Percentiles rank a stretch among this genome's conserved stretches.
Conservation (phyloP, 2,329 filamentous ascomycete species). For the Fusarium coicis region DNA sequence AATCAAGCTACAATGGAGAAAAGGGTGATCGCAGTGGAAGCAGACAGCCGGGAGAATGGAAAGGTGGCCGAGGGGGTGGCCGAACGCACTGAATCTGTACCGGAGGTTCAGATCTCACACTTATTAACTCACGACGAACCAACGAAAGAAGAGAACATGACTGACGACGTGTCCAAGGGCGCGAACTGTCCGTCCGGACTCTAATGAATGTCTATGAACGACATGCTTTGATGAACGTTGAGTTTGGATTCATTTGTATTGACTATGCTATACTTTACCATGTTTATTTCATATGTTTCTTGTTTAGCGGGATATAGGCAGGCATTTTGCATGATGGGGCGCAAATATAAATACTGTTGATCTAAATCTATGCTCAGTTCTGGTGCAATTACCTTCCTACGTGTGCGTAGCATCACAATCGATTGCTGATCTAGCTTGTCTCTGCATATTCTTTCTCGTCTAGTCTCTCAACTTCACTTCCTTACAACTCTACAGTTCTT, state of each 20-base stretch:
- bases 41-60: background rate
- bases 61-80: background rate
- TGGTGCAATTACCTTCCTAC: background rate
- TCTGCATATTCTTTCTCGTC: background rate
- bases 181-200: slow-evolving; percentile 7
- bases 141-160: slow-evolving; percentile 30
- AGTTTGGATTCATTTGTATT: slow-evolving; percentile 24
- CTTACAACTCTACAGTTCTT: background rate
- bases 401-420: background rate
- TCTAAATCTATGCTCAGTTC: background rate
- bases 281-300: slow-evolving; percentile 26
- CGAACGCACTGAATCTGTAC: slow-evolving; percentile 5
- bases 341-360: slow-evolving; percentile 22
- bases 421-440: background rate
- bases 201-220: slow-evolving; percentile 31
- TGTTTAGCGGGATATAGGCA: slow-evolving; percentile 22
- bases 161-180: slow-evolving; percentile 33
- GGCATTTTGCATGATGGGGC: slow-evolving; percentile 35
- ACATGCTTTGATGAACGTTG: slow-evolving; percentile 16
- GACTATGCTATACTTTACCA: background rate
- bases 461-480: background rate
- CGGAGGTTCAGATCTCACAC: slow-evolving; percentile 17
- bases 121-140: slow-evolving; percentile 32
- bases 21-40: background rate
- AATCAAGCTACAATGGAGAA: slow-evolving; percentile 25